phyloP scores from a whole-genome alignment of 2,329 filamentous ascomycete genomes.

The Herpotrichia juniperi region DNA sequence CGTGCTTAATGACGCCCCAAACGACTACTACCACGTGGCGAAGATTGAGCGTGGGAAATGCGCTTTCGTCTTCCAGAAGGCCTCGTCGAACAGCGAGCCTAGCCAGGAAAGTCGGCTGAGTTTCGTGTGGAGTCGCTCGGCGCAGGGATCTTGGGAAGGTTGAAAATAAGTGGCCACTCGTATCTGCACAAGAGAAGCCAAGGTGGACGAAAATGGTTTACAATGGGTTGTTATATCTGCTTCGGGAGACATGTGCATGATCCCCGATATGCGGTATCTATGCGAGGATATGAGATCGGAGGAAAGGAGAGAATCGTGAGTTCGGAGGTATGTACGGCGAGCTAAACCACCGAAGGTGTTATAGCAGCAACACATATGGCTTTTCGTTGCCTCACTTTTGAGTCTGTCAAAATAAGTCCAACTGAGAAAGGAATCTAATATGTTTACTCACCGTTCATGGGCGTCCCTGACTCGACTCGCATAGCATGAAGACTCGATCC shows the following conservation, averaged over 20 bases:
- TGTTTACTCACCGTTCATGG: slow-evolving; percentile 1
- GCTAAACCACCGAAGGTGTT: background rate
- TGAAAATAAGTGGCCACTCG: background rate
- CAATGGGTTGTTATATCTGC: slow-evolving; percentile 76
- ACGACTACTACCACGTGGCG: no score
- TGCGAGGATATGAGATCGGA: slow-evolving; percentile 64
- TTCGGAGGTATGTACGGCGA: background rate
- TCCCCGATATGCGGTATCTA: slow-evolving; percentile 78
- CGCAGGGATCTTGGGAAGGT: background rate
- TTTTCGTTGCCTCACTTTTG: background rate
- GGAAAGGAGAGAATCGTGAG: background rate
- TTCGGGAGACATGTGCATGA: slow-evolving; percentile 77
- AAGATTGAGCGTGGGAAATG: no score
- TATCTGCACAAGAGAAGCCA: slow-evolving; percentile 62
- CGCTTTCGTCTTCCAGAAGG: no score
- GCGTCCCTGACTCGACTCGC: background rate
- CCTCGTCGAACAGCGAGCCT: no score
- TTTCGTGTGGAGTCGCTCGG: no score
- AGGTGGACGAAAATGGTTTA: slow-evolving; percentile 80
- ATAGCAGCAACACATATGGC: background rate
- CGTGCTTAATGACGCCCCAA: no score
- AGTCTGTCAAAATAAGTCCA: background rate
- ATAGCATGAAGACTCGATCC: background rate
- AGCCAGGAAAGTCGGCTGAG: no score
- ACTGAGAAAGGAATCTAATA: background rate